Base-by-base conservation (phyloP, 2,329 filamentous ascomycete species). In the Claviceps capensis region DNA sequence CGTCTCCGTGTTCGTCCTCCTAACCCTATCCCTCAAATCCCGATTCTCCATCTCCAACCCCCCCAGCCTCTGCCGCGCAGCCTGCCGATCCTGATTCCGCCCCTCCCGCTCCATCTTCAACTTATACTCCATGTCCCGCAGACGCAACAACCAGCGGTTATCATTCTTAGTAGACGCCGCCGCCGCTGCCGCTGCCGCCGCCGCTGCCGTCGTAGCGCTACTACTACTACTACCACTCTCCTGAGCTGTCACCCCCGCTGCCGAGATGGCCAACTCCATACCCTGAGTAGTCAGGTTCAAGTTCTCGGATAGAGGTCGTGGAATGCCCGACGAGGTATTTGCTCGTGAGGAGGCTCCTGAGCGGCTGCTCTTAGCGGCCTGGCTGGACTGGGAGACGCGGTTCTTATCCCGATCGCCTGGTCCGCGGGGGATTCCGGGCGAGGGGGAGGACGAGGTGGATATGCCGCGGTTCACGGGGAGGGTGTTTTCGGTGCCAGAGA, bases 91-190 rank as follows among this genome's bases (percentile, higher is more conserved):
- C 53, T 95, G 73, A 50, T 94, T 73, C 45, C 93, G 74, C 1
- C 83, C 89, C 67, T 97, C 93, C 14, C 93, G 74, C 70, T 98
- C 93, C 46, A 86, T 83, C 66, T 95, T 95, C 17, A 98, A 74
- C 59, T 94, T 81, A 58, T 84, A 78, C 72, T 98, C 93, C 59
- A 97, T 72, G 63, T 97, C 90, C 53, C 88, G 82, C 37, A 97
- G 74, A 6, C 93, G 74, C 56, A 95, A 79, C 57, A 94, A 82
- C 88, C 88, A 95, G 58, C 85, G 81, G 57, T 86, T 83, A 59
- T 91, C 85, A 41, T 71, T 69, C 40, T 57, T 57, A 23, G 54
- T 52, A 49, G 59, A 56, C 53, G 11, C 2, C 6, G 26, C 17
- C 4, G 30, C 30, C 3, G 7, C 26, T 26, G 26, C 17, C 19